A percentile compares a stretch with the other conserved stretches of the same genome.
Conservation (phyloP, 148 eudicot genomes). For the Linanthus parryae region DNA sequence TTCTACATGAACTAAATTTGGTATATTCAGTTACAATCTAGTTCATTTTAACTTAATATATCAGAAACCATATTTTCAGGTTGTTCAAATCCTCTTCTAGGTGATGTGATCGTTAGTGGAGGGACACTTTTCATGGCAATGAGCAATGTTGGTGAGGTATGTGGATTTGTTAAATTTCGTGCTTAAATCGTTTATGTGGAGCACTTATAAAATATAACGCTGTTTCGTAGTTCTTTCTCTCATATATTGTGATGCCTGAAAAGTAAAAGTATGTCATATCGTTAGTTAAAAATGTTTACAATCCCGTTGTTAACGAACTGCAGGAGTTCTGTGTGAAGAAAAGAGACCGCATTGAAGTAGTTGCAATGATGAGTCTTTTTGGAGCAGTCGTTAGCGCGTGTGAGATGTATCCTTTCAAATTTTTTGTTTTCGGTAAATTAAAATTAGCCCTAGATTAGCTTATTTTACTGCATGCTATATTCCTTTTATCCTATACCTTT, state of each 20-base stretch:
- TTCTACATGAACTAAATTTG: no score
- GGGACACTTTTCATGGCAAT: constrained; percentile 68
- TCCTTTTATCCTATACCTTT: constrained; percentile 25
- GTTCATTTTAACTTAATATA: no score
- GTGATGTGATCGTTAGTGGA: constrained; percentile 65
- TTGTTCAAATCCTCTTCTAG: constrained; percentile 80
- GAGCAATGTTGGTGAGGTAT: constrained; percentile 90
- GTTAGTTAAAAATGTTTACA: no score
- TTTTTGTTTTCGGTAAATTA: background rate
- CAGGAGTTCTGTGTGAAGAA: constrained; percentile 86
- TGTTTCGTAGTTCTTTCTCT: background rate
- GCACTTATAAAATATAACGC: background rate
- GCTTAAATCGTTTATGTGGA: background rate
- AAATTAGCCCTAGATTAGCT: background rate
- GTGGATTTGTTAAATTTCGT: constrained; percentile 5
- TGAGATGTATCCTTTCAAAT: constrained; percentile 71
- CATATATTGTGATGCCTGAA: background rate
- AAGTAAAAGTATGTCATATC: background rate
- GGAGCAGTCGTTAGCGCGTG: constrained; percentile 59
- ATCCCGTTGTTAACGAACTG: constrained; percentile 11
- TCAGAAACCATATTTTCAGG: no score
- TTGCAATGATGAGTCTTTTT: constrained; percentile 73
- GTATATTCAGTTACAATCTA: no score
- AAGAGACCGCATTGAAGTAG: constrained; percentile 62
- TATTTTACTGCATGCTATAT: background rate